Percentiles rank a stretch among this genome's conserved stretches.
Conservation (phyloP, 2,329 filamentous ascomycete species). For the Colletotrichum godetiae region DNA sequence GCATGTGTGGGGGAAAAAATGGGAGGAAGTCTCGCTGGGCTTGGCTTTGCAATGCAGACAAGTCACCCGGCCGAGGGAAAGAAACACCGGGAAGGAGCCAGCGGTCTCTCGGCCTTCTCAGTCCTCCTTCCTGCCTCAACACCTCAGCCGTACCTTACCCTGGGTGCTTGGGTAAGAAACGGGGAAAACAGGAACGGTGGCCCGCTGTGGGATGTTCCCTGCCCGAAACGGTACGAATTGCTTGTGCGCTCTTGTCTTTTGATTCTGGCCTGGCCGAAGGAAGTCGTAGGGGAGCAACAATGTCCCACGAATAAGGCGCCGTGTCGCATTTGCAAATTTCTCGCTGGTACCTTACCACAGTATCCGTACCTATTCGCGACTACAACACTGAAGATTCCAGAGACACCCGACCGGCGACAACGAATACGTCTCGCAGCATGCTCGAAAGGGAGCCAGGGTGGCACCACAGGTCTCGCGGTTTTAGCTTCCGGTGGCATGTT, state of each 20-base stretch:
- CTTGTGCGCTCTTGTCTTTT: not conserved
- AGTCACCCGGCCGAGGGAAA: not conserved
- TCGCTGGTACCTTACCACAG: not conserved
- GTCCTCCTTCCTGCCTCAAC: not conserved
- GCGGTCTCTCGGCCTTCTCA: not conserved
- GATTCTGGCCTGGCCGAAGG: too few relatives aligned
- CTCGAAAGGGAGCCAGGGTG: not conserved
- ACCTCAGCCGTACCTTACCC: too few relatives aligned
- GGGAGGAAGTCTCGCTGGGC: slow-evolving; percentile 9
- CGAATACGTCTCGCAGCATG: not conserved
- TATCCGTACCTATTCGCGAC: not conserved
- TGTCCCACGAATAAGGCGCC: slow-evolving; percentile 16
- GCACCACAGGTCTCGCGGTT: slow-evolving; percentile 28
- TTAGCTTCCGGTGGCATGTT: slow-evolving; percentile 22
- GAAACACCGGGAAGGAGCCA: not conserved
- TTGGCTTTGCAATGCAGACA: slow-evolving; percentile 9
- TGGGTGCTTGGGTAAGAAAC: not conserved
- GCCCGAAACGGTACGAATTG: slow-evolving; percentile 1
- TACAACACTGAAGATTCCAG: not conserved
- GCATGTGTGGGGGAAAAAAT: slow-evolving; percentile 12
- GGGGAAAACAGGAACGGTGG: slow-evolving; percentile 21
- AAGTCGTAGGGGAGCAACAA: not conserved
- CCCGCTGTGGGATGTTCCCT: slow-evolving; percentile 15
- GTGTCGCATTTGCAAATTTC: slow-evolving; percentile 1
- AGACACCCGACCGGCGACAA: not conserved